Evolutionary conservation across 1,139 yeast species (phyloP), one percentile per base, ranked within the genome.

Genomic region (Pichia sp.): DNA sequence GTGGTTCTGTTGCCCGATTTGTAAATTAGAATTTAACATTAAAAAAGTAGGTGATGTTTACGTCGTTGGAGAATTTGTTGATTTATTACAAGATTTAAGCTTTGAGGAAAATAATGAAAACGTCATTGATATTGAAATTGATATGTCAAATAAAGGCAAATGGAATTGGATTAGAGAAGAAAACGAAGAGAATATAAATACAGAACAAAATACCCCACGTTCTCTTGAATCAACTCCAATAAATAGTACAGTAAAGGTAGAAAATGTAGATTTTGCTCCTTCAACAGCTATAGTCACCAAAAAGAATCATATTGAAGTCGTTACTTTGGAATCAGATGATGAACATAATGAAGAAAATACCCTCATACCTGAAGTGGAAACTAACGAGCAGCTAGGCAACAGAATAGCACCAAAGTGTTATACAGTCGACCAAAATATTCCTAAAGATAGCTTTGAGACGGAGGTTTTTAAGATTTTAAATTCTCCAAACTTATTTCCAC

Each of bases 1-100:
- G 25, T 63, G 46, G 53, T 63, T 63, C 45, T 52, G 53, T 35
- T 63, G 67, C 40, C 67, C 67, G 1, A 56, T 63, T 11, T 63
- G 67, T 53, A 61, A 58, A 22, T 40, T 61, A 25, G 66, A 63
- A 44, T 63, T 63, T 40, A 60, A 58, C 44, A 61, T 63, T 18
- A 54, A 55, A 25, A 44, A 34, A 15, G 54, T 60, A 1, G 66
- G 66, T 5, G 66, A 63, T 44, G 42, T 63, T 22, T 62, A 62
- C 30, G 55, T 63, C 8, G 56, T 62, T 36, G 63, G 61, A 1
- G 66, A 62, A 20, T 49, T 63, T 8, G 48, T 53, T 11, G 64
- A 60, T 26, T 51, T 63, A 15, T 40, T 63, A 18, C 45, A 43
- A 20, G 52, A 53, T 30, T 41, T 60, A 15, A 41, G 47, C 18